Evolutionary conservation across 257 asterid genomes (phyloP), one percentile per base, ranked within the genome.

Genomic region (Solanum ossicruentum): DNA sequence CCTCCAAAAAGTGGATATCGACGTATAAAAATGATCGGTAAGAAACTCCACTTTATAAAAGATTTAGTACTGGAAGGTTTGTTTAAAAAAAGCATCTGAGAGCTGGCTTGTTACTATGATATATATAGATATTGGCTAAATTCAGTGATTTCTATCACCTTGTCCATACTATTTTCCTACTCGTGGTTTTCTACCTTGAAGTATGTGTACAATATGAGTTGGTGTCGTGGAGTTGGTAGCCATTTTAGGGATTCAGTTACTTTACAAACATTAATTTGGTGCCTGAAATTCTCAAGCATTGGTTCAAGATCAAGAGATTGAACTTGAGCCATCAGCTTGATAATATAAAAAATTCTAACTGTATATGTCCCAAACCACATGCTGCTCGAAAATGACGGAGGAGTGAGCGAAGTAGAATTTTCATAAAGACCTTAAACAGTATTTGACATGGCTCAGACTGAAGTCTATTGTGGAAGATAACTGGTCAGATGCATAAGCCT

Each of bases 11-110:
- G 96, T 88, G 99, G 98, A 86, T 97, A 92, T 86, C 89, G 86
- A 16, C 99, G 98, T 86, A 95, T 93, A 84, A 95, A 90, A 92
- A 90, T 97, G 78, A 94, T 91, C 87, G 92, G 99, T 97, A 95
- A 91, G 98, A 72, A 70, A 73, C 82, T 51, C 63, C 63, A 51
- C 13, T 36, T 26, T 47, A 51, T 26, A 51, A 77, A 52, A 78
- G 65, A 78, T 52, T 39, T 28, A 15, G 21, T 78, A 78, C 65
- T 78, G 47, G 65, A 78, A 52, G 65, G 41, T 49, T 75, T 47
- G 23, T 75, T 13, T 7, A 51, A 77, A 52, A 51, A 8, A 39
- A 51, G 61, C 16, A 75, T 75, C 82, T 77, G 43, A 51, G 10
- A n/a, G 11, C 56, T 72, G 12, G 39, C 39, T 72, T 45, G 80